Base-by-base conservation (phyloP, 2,329 filamentous ascomycete species). In the Pyricularia sp. region DNA sequence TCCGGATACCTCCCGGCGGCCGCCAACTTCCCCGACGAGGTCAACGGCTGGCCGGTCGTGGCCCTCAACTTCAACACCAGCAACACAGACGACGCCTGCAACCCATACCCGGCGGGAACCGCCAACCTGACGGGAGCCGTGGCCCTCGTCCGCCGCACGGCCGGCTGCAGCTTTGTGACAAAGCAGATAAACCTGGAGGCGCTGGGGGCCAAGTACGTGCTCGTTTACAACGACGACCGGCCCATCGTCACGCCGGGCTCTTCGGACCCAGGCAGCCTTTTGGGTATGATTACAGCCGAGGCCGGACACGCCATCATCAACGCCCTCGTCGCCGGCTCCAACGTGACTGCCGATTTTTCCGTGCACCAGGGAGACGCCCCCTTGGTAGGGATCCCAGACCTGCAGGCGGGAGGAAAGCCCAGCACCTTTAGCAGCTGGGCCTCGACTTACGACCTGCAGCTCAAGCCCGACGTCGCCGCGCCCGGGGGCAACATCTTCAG, bases 401-500 rank as follows among this genome's bases (percentile, higher is more conserved):
- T 49, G 19, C 8, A 22, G 19, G 12, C 22, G 6, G 77, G 74
- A 16, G 77, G 76, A 1, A 74, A 73, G 24, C 69, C 78, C 28
- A 75, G 72, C 65, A 71, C 70, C 4, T 80, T 73, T 65, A 78
- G 74, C 24, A 75, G 73, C 57, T 80, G 78, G 76, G 78, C 78
- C 7, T 75, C 76, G 5, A 76, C 73, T 4, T 77, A 77, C 68
- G 77, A 80, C 64, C 71, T 79, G 13, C 72, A 74, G 62, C 70
- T 79, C 60, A 78, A 78, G 69, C 78, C 78, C 9, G 75, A 80
- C 59, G 68, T 80, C 60, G 75, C 75, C 9, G 74, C 77, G 0
- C 77, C 78, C 4, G 78, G 78, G 60, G 75, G 76, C 61, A 73
- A 75, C 57, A 81, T 82, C 66, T 74, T 78, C 63, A 78, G 77